Conservation (phyloP, 345 rosid genomes). For the Linum trigynum region DNA sequence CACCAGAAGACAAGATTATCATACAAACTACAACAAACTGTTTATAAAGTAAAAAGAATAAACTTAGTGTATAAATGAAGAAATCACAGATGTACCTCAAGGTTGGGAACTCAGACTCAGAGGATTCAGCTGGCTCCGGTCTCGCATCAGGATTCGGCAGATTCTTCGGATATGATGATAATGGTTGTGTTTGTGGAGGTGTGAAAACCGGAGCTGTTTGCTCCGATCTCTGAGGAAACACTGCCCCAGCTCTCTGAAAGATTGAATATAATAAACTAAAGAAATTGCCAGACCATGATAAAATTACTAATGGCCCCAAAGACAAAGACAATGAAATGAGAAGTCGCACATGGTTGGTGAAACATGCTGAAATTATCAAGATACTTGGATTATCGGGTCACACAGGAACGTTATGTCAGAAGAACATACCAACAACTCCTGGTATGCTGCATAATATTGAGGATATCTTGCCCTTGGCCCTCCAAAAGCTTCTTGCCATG, state of each 20-base stretch:
- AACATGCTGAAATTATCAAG: slow-evolving; percentile 7
- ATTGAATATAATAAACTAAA: slow-evolving; percentile 9
- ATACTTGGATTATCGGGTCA: slow-evolving; percentile 6
- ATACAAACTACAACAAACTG: no score
- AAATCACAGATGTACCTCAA: slow-evolving; percentile 46
- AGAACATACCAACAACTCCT: slow-evolving; percentile 82
- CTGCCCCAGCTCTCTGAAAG: slow-evolving; percentile 96
- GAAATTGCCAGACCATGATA: background rate
- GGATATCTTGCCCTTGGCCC: slow-evolving; percentile 97
- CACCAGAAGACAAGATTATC: background rate
- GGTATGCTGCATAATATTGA: slow-evolving; percentile 92
- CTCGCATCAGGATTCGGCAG: slow-evolving; percentile 47
- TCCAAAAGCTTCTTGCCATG: slow-evolving; percentile 99
- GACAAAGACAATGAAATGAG: background rate
- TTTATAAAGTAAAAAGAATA: no score
- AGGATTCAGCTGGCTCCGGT: slow-evolving; percentile 55
- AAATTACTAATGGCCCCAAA: slow-evolving; percentile 5
- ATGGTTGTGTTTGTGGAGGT: slow-evolving; percentile 88
- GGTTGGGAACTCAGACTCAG: slow-evolving; percentile 84
- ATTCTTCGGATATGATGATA: slow-evolving; percentile 74
- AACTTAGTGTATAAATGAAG: background rate
- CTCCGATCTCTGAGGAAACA: slow-evolving; percentile 90
- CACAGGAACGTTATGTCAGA: slow-evolving; percentile 11
- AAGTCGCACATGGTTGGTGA: background rate
- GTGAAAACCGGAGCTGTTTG: slow-evolving; percentile 88